Evolutionary conservation across 805 yeast genomes (phyloP).

Genomic region (Diddensiella caesifluorescens): DNA sequence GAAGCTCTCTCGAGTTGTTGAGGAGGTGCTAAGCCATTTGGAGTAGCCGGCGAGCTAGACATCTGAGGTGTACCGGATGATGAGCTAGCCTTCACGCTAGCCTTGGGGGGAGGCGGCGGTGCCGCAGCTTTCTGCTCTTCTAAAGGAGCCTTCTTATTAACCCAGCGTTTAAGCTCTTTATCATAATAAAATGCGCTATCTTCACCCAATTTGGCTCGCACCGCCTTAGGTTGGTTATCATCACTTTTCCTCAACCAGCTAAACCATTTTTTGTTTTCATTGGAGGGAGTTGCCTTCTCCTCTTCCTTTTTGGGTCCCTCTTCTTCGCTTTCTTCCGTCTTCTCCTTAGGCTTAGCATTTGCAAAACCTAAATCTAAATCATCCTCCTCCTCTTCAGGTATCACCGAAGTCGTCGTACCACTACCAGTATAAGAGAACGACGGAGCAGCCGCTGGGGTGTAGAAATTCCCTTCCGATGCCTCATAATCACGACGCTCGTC

Average conservation of each 20-base stretch:
- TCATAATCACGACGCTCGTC: no score
- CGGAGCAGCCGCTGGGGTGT: conserved; percentile 10
- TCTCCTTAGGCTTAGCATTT: conserved; percentile 13
- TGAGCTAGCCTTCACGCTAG: conserved; percentile 14
- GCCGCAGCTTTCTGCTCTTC: conserved; percentile 45
- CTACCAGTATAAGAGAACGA: conserved; percentile 11
- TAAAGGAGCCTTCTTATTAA: conserved; percentile 51
- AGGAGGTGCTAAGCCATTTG: conserved; percentile 6
- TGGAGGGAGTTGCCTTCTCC: conserved; percentile 19
- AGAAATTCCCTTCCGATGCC: conserved; percentile 1
- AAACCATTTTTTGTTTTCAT: conserved; percentile 37
- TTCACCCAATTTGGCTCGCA: conserved; percentile 82
- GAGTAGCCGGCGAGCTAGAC: conserved; percentile 19
- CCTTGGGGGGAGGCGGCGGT: conserved; percentile 62
- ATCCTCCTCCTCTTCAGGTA: conserved; percentile 9
- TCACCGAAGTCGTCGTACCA: conserved; percentile 8
- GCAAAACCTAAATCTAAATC: conserved; percentile 21
- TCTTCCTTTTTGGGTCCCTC: conserved; percentile 26
- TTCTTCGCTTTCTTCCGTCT: conserved; percentile 17
- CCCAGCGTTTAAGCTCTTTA: conserved; percentile 82
- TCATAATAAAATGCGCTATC: conserved; percentile 70
- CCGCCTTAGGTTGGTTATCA: conserved; percentile 62
- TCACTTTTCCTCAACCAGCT: conserved; percentile 57
- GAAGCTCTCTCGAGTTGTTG: conserved; percentile 4
- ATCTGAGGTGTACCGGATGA: conserved; percentile 13